Base-by-base conservation (phyloP, 306 rosid species). In the Abrus precatorius region DNA sequence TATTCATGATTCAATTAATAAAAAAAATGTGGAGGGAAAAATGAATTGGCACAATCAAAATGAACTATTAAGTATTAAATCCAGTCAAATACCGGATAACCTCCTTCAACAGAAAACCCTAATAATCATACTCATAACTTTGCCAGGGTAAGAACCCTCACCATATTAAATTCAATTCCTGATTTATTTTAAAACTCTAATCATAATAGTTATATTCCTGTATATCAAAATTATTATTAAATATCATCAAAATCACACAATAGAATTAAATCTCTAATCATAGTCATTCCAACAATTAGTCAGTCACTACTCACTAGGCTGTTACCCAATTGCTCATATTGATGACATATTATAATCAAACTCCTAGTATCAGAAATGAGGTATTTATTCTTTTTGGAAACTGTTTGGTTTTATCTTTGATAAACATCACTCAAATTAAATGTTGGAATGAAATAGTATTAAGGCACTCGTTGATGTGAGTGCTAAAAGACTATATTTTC, bases 401-500 rank as follows among this genome's bases (percentile, higher is more conserved):
- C 44, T 54, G 32, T 66, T 48, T 55, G 61, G 49, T 54, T 3
- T 41, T 77, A 4, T 20, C 9, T 40, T 56, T 56, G 10, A 61
- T 27, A 40, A 59, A 43, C 75, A 61, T 60, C 3, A 20, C 41
- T 45, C 72, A 64, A 67, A 45, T 65, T 70, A 36, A 55, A 76
- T 44, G 38, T 63, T 9, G 52, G 38, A 54, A 30, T 20, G 57
- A 2, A 40, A 50, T 45, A 20, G 69, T 69, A 9, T 75, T 54
- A 41, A 62, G 28, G 6, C 20, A 61, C 20, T 13, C 40, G 27
- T 59, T 47, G 34, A 36, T 34, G 43, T 66, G 84, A 41, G 60
- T 33, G 65, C 38, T 84, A 67, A 65, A 74, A 69, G 4, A 48
- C 59, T 79, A 27, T 40, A 6, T 9, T 69, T 81, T 80, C 47